Evolutionary conservation across 164 flowering plant genomes (phyloP), one percentile per base, ranked within the genome.

Genomic region (Vitis riparia): DNA sequence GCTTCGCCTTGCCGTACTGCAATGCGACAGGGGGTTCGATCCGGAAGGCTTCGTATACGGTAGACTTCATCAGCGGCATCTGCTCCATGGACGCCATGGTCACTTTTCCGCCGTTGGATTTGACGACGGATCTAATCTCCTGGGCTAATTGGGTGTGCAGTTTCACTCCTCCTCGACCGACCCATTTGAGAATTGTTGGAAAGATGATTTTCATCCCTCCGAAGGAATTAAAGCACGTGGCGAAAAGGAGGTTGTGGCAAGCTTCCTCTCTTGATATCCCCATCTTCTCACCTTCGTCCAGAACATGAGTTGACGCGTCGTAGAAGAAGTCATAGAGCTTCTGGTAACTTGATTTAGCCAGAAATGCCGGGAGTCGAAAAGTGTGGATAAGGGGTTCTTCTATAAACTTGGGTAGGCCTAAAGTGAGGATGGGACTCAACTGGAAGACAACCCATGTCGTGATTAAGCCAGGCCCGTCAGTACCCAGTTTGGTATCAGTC

Each of bases 201-300:
- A 91, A 89, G 57, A 88, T 68, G 55, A 87, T 69, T 72, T 79
- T 93, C 88, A 93, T 83, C 8, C 98, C 98, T 0, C 97, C 97
- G 73, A 75, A 93, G 56, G 94, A 75, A 57, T 93, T 93, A 69
- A 93, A 93, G 79, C 97, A 87, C 37, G 91, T 88, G 68, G 91
- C 78, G 84, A 89, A 94, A 8, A 94, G 14, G 8, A 94, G 78
- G 69, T 90, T 94, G 76, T 94, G 93, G 71, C 86, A 84, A 1
- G 94, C 93, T 66, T 94, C 98, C 0, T 88, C 98, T 15, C 84
- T 61, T 0, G 82, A 69, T 62, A 92, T 68, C 0, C 93, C 97
- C 29, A 87, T 9, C 16, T 58, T 77, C 66, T 83, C 89, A 0
- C 91, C 98, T 53, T 89, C 86, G 8, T 88, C 91, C 13, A 89